Percentiles rank a stretch among this genome's conserved stretches.
phyloP scores from a whole-genome alignment of 179 eudicot genomes.

The Spergularia azorica region DNA sequence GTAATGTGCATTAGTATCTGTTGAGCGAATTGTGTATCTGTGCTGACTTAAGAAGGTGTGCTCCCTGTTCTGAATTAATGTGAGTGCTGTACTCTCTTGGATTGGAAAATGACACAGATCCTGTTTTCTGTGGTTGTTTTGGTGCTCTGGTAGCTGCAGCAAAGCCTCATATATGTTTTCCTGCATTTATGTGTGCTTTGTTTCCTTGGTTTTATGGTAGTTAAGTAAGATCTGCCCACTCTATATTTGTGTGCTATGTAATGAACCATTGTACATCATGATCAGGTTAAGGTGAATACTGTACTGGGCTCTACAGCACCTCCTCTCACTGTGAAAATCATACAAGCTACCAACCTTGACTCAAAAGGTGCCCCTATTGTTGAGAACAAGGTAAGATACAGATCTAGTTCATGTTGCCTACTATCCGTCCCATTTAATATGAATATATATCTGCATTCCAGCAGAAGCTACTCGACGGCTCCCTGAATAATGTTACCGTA shows the following conservation, averaged over 20 bases:
- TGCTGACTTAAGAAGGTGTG: neutral
- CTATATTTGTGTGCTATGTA: neutral
- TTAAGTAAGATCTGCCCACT: too few species aligned
- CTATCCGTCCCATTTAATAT: neutral
- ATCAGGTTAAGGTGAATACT: slow-evolving; percentile 78
- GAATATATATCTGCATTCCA: neutral
- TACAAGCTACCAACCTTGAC: slow-evolving; percentile 60
- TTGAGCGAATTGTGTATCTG: neutral
- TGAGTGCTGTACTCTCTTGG: neutral
- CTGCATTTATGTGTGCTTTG: neutral
- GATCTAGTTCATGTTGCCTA: slow-evolving; percentile 5
- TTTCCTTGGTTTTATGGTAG: neutral
- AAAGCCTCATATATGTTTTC: neutral
- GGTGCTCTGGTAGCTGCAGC: neutral
- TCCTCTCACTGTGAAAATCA: slow-evolving; percentile 65
- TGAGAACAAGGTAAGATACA: slow-evolving; percentile 61
- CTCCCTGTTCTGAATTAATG: neutral
- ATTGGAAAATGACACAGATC: neutral
- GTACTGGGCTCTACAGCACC: slow-evolving; percentile 80
- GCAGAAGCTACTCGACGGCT: slow-evolving; percentile 7
- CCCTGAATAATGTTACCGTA: slow-evolving; percentile 1
- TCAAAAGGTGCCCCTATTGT: slow-evolving; percentile 71
- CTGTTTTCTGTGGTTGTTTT: neutral
- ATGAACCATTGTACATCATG: slow-evolving; percentile 7
- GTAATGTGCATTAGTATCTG: neutral